A percentile compares a stretch with the other conserved stretches of the same genome.
Evolutionary conservation across 345 rosid genomes (phyloP).

Genomic region (Atalantia buxifolia): DNA sequence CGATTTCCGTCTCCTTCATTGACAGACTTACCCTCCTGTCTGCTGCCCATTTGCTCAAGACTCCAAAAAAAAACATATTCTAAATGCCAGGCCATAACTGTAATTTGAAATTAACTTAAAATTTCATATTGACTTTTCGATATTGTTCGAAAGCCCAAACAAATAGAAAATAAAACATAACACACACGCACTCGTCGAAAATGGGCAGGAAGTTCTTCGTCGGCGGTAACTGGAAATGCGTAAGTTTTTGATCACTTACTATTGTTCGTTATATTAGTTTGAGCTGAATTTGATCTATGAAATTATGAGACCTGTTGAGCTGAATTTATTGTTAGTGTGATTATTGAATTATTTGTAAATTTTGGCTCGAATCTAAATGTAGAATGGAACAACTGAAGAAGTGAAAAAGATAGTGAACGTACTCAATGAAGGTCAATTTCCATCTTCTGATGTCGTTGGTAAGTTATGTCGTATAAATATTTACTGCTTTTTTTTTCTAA

Average conservation of each 20-base stretch:
- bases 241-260: slow-evolving; percentile 26
- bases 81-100: neutral
- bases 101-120: neutral
- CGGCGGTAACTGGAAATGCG: slow-evolving; percentile 99
- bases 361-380: slow-evolving; percentile 14
- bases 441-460: slow-evolving; percentile 78
- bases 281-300: neutral
- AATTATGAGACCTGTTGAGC: neutral
- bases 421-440: slow-evolving; percentile 71
- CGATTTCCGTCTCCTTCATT: neutral
- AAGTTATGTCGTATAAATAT: slow-evolving; percentile 6
- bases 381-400: slow-evolving; percentile 88
- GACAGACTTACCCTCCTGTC: slow-evolving; percentile 15
- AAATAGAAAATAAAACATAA: neutral
- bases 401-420: slow-evolving; percentile 82
- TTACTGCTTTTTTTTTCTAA: neutral
- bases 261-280: neutral
- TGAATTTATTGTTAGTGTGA: neutral
- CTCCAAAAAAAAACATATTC: neutral
- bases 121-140: neutral
- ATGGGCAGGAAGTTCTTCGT: slow-evolving; percentile 90
- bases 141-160: too few relatives aligned
- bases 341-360: neutral
- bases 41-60: too few relatives aligned
- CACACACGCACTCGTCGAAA: neutral